These are phyloP conservation scores for Margaritispora aquatica DNA, from an alignment of 495 filamentous ascomycete species.

Conservation along the genomic window DNA sequence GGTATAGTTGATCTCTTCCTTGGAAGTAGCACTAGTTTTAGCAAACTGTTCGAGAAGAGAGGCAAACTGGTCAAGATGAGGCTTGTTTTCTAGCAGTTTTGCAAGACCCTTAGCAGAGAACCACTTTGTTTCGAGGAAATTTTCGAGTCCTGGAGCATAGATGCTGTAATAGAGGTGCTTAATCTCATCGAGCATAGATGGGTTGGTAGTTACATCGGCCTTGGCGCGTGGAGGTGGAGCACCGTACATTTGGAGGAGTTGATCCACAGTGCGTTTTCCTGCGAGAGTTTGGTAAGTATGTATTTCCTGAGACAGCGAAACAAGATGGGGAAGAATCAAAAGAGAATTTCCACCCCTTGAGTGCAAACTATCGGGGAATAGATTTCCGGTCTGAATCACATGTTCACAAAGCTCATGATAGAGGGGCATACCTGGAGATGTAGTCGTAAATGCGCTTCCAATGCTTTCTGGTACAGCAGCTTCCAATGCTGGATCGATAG, in stretches of 20 bases:
- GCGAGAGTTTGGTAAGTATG: slow-evolving; percentile 41
- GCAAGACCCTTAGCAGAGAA: slow-evolving; percentile 44
- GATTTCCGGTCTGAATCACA: slow-evolving; percentile 32
- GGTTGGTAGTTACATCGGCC: slow-evolving; percentile 36
- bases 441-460: slow-evolving; percentile 4
- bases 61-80: slow-evolving; percentile 20
- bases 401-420: slow-evolving; percentile 27
- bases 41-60: slow-evolving; percentile 21
- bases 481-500: slow-evolving; percentile 74
- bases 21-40: slow-evolving; percentile 36
- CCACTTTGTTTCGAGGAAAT: slow-evolving; percentile 82
- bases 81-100: slow-evolving; percentile 11
- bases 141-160: slow-evolving; percentile 71
- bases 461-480: slow-evolving; percentile 28
- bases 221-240: slow-evolving; percentile 53
- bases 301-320: slow-evolving; percentile 28
- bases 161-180: slow-evolving; percentile 67
- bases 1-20: slow-evolving; percentile 54
- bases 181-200: slow-evolving; percentile 58
- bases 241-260: slow-evolving; percentile 65
- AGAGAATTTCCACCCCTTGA: slow-evolving; percentile 36
- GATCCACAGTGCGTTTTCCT: slow-evolving; percentile 67
- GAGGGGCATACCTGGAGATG: slow-evolving; percentile 26
- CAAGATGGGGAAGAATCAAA: slow-evolving; percentile 25
- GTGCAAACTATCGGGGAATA: slow-evolving; percentile 32